Conservation (phyloP, 1,284 basidiomycete genomes). For the Trichosporon asahii region DNA sequence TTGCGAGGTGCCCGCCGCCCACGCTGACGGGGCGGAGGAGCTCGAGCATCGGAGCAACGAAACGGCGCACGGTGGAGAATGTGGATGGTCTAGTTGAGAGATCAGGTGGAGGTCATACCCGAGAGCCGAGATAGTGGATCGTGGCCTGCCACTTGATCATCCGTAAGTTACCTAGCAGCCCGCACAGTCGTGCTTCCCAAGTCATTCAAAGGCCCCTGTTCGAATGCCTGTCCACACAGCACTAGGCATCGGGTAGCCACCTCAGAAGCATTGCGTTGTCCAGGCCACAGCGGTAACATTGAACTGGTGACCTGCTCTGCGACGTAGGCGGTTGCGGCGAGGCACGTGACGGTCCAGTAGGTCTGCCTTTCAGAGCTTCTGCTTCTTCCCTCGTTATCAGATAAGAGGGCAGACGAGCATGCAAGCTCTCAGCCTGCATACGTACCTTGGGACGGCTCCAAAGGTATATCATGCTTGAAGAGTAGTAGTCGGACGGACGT, state of each 20-base stretch:
- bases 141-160: no score
- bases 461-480: not conserved
- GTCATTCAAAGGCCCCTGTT: no score
- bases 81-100: not conserved
- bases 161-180: no score
- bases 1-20: slow-evolving; percentile 47
- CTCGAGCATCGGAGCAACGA: not conserved
- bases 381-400: no score
- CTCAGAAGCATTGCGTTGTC: no score
- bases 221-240: no score
- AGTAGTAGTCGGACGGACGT: not conserved
- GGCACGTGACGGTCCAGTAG: not conserved
- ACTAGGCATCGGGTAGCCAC: no score
- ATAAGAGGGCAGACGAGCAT: not conserved
- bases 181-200: no score
- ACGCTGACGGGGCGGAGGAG: not conserved
- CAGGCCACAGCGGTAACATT: no score
- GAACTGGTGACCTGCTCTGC: no score
- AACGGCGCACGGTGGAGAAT: not conserved
- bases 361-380: no score
- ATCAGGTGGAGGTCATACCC: not conserved
- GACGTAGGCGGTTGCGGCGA: no score
- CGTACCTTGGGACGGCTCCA: not conserved
- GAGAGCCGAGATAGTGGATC: slow-evolving; percentile 3
- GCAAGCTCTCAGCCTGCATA: not conserved